Evolutionary conservation across 1,284 basidiomycete species (phyloP), one percentile per base, ranked within the genome.

Genomic region (Cystobasidiaceae sp.): DNA sequence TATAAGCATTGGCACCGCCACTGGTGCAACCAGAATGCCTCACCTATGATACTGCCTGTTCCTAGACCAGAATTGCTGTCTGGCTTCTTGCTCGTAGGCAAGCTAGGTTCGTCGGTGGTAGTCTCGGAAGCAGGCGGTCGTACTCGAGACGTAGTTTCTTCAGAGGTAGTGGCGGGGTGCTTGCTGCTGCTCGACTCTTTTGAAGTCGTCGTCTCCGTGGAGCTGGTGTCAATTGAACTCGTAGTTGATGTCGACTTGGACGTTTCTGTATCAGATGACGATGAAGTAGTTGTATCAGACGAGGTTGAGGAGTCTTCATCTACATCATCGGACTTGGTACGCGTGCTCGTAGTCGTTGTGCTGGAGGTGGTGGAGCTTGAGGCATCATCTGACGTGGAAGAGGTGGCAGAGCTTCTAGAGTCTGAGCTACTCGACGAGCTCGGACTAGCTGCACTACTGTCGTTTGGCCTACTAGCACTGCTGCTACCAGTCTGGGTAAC

Each of bases 21-120:
- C 37, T 9, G 41, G 1, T 25, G 15, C 19, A 45, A n/a, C 13
- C 4, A 45, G 7, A 27, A 45, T 15, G 25, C 41, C 43, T 27
- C 41, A 64, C 61, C 61, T 39, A 64, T 64, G 23, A 45, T 64
- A 23, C 41, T 55, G 21, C 61, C 61, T 8, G 51, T 55, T 13
- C 46, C 46, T 17, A 64, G 52, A n/a, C 52, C 52, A 28, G 45
- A 39, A 30, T 49, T 32, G 15, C 54, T 45, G 19, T 21, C 17
- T 6, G 15, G 21, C 21, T 25, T 30, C 23, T 52, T 54, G 28
- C 60, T 62, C 6, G 39, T 28, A 19, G 39, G 21, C 27, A 19
- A 43, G 17, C 49, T 37, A 34, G 60, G 54, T 6, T 25, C 49
- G 23, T 33, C 25, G 3, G 13, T 23, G 6, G 28, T 15, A 41